Conservation (phyloP, 129 eudicot genomes). For the Silybum marianum region DNA sequence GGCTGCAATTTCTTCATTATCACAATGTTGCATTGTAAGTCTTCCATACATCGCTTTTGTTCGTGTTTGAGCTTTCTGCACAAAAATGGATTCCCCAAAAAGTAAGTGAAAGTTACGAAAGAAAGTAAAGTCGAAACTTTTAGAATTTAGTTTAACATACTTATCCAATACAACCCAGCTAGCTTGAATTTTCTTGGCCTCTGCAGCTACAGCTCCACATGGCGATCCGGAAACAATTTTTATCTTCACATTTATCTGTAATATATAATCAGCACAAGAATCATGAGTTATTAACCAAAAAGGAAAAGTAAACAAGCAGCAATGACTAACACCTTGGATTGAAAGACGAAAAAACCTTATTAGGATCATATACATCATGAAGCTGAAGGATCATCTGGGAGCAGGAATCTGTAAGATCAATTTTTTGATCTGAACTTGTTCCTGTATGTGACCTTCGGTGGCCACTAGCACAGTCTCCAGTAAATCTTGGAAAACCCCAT, state of each 20-base stretch:
- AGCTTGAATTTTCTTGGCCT: conserved; percentile 83
- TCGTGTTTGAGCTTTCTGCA: conserved; percentile 86
- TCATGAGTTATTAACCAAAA: conserved; percentile 11
- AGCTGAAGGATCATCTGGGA: conserved; percentile 99
- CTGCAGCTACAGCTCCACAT: conserved; percentile 84
- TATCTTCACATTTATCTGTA: conserved; percentile 90
- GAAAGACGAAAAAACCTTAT: conserved; percentile 53
- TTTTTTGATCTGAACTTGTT: conserved; percentile 63
- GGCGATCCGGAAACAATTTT: conserved; percentile 81
- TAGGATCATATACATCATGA: conserved; percentile 95
- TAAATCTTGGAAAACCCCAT: conserved; percentile 94
- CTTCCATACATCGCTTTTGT: conserved; percentile 92
- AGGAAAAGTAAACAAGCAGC: neutral
- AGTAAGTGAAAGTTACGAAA: neutral
- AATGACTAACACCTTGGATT: neutral
- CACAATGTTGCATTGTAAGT: conserved; percentile 93
- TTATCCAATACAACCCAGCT: conserved; percentile 95
- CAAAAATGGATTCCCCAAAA: neutral
- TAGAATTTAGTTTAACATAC: conserved; percentile 35
- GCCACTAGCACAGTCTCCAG: conserved; percentile 96
- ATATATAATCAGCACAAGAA: conserved; percentile 12
- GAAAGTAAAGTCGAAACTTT: neutral
- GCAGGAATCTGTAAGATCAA: conserved; percentile 85
- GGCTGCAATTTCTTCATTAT: conserved; percentile 89
- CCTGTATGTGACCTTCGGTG: conserved; percentile 59